Evolutionary conservation across 2,329 filamentous ascomycete genomes (phyloP).

Genomic region (Xylariaceae sp.): DNA sequence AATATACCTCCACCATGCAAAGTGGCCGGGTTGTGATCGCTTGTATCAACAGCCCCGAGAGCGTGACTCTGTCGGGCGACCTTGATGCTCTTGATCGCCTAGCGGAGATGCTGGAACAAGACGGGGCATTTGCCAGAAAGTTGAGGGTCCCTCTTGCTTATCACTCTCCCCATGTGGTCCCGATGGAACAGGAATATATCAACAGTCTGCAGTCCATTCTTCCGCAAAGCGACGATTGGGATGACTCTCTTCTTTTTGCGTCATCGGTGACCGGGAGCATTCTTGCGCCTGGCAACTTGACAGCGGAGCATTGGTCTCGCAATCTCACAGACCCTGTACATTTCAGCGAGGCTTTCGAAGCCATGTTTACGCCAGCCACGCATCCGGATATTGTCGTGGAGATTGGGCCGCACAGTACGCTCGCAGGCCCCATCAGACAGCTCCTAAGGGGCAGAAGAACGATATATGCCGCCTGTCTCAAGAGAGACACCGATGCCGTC

Average conservation of each 20-base stretch:
- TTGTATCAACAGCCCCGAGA: conserved; percentile 22
- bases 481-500: no score
- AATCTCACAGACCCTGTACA: background rate
- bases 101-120: conserved; percentile 16
- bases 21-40: conserved; percentile 19
- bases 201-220: background rate
- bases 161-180: conserved; percentile 18
- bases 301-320: background rate
- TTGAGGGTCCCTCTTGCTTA: conserved; percentile 34
- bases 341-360: background rate
- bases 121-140: conserved; percentile 24
- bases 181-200: background rate
- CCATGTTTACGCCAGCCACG: background rate
- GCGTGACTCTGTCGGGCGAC: conserved; percentile 21
- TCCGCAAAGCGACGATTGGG: background rate
- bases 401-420: background rate
- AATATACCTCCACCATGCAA: background rate
- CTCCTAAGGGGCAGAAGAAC: no score
- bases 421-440: no score
- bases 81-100: conserved; percentile 22
- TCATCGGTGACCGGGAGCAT: background rate
- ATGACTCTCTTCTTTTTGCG: background rate
- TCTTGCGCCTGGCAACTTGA: background rate
- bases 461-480: no score
- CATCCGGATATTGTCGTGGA: background rate